Evolutionary conservation across 2,329 filamentous ascomycete genomes (phyloP).

Genomic region (Botrytis aclada): DNA sequence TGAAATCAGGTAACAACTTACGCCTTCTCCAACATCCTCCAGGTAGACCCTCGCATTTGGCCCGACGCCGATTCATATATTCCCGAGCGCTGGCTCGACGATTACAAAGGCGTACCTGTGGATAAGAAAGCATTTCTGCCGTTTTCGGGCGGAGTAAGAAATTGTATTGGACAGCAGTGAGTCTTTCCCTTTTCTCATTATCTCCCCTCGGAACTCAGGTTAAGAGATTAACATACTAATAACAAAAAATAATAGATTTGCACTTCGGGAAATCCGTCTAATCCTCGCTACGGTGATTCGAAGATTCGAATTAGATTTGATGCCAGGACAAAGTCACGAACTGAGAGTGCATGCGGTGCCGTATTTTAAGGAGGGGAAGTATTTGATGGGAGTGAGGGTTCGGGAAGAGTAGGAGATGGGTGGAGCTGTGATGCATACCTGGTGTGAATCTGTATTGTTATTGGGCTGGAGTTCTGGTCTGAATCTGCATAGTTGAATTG

Average conservation of each 20-base stretch:
- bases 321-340: constrained; percentile 27
- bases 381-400: constrained; percentile 24
- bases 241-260: not conserved
- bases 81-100: constrained; percentile 28
- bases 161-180: constrained; percentile 14
- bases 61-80: constrained; percentile 24
- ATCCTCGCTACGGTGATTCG: constrained; percentile 26
- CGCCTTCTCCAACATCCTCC: not conserved
- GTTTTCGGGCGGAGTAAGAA: not conserved
- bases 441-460: not conserved
- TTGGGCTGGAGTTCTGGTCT: no score
- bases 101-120: not conserved
- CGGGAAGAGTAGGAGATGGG: not conserved
- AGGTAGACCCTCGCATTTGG: constrained; percentile 24
- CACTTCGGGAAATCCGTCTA: constrained; percentile 32
- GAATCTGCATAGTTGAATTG: not conserved
- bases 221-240: not conserved
- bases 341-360: constrained; percentile 27
- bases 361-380: constrained; percentile 28
- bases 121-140: constrained; percentile 27
- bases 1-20: constrained; percentile 16
- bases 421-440: constrained; percentile 28
- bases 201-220: not conserved
- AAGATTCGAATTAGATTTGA: constrained; percentile 26
- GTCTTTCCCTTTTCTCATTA: not conserved